Evolutionary conservation across 1,284 basidiomycete species (phyloP), one percentile per base, ranked within the genome.

Genomic region (Leucoagaricus sp.): DNA sequence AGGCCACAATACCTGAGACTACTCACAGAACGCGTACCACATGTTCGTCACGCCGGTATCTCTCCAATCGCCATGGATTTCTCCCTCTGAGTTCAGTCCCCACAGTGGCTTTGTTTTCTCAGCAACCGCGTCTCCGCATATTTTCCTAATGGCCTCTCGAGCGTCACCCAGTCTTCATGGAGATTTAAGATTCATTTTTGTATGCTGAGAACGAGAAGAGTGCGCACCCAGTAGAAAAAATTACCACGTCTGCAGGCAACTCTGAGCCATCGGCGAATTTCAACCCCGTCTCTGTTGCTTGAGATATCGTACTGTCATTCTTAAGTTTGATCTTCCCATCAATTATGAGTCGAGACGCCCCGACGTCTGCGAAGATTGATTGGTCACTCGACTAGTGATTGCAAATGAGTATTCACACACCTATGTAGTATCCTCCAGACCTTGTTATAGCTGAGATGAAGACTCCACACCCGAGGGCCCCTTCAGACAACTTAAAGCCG

Each of bases 251-350:
- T 12, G 84, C 87, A 9, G 81, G 70, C 28, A 91, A 67, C 59
- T 80, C 79, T 25, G 77, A 82, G 7, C 87, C 87, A 60, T 92
- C 79, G 55, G 81, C 80, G 62, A 92, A 92, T 47, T 75, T 76
- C 9, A 91, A 64, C 0, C 82, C 82, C 5, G 69, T 78, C 61
- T 81, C 75, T 0, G 80, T 86, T 64, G 84, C 85, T 38, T 69
- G 65, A 53, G 79, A 44, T 25, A 67, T 73, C 59, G 87, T 80
- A 42, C 75, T 78, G 52, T 85, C 85, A 63, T 79, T 85, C 70
- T 91, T 89, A 47, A 92, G 71, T 67, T 89, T 89, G 71, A 93
- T 90, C 64, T 87, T 84, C 19, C 85, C 83, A 56, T 89, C 84
- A 26, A 83, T 77, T 62, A 92, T 82, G 57, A 83, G 69, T 65